Percentiles rank a stretch among this genome's conserved stretches.
Conservation (phyloP, 352 stramenopile species). For the Thalassiosira delicatula region DNA sequence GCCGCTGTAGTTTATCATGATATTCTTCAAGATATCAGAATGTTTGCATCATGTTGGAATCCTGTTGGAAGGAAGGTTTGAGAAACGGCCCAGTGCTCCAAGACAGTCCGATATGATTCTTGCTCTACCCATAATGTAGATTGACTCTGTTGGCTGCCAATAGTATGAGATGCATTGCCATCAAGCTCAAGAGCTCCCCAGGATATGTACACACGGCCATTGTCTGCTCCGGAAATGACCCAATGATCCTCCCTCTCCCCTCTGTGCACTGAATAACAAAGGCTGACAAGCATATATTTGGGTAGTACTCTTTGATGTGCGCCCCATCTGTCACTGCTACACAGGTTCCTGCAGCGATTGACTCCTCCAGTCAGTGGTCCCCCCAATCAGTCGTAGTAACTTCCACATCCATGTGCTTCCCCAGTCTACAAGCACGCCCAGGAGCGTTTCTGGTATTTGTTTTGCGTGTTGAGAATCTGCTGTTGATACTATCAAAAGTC, state of each 20-base stretch:
- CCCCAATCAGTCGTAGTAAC: conserved; percentile 1
- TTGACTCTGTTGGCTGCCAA: conserved; percentile 2
- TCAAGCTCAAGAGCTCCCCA: conserved; percentile 9
- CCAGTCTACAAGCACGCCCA: not conserved
- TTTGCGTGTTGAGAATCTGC: not conserved
- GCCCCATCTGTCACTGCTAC: conserved; percentile 16
- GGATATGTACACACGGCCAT: conserved; percentile 3
- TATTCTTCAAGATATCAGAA: conserved; percentile 23
- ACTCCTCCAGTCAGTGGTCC: not conserved
- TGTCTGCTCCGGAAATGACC: not conserved
- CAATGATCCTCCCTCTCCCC: not conserved
- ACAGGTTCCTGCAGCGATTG: not conserved
- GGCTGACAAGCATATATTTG: not conserved
- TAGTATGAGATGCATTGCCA: conserved; percentile 17
- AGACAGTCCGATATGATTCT: conserved; percentile 19
- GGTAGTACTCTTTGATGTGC: conserved; percentile 14
- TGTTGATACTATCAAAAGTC: not conserved
- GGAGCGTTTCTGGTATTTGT: not conserved
- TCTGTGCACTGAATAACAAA: conserved; percentile 13
- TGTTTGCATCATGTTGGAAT: conserved; percentile 11
- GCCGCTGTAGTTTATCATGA: conserved; percentile 12
- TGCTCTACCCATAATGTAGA: not conserved
- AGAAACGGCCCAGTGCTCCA: not conserved
- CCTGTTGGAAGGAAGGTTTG: not conserved
- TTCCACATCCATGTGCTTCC: conserved; percentile 30